Conservation (phyloP, 2,329 filamentous ascomycete genomes). For the Aureobasidium lini region DNA sequence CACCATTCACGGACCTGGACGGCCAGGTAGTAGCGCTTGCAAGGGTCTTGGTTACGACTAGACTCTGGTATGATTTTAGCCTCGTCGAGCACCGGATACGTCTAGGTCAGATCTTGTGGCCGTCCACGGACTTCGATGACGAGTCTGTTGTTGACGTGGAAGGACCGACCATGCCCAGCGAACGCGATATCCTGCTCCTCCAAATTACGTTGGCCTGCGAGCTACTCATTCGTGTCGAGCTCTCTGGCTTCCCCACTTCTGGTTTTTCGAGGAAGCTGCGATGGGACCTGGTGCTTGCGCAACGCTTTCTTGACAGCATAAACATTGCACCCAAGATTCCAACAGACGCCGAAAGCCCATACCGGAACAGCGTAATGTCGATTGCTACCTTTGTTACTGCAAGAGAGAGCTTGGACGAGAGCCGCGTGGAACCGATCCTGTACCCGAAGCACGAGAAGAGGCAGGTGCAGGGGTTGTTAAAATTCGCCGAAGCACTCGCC, state of each 20-base stretch:
- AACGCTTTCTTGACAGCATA: constrained; percentile 47
- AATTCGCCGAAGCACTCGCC: constrained; percentile 43
- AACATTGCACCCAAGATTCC: constrained; percentile 29
- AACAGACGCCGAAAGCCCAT: neutral
- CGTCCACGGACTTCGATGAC: constrained; percentile 25
- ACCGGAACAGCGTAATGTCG: constrained; percentile 22
- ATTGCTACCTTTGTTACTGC: constrained; percentile 22
- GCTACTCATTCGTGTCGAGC: constrained; percentile 46
- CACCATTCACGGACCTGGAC: constrained; percentile 25
- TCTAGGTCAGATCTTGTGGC: constrained; percentile 40
- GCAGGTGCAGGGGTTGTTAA: constrained; percentile 44
- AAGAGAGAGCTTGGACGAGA: constrained; percentile 17
- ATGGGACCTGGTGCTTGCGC: constrained; percentile 49
- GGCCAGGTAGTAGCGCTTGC: constrained; percentile 40
- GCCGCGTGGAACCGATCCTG: constrained; percentile 22
- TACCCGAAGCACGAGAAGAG: constrained; percentile 29
- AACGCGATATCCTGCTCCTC: constrained; percentile 47
- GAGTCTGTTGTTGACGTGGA: constrained; percentile 23
- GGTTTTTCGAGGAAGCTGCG: constrained; percentile 45
- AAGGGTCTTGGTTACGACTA: constrained; percentile 34
- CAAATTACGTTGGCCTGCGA: constrained; percentile 50
- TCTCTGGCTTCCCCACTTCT: neutral
- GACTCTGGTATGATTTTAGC: constrained; percentile 43
- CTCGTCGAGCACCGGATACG: constrained; percentile 39
- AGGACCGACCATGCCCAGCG: constrained; percentile 26